Percentiles rank a stretch among this genome's conserved stretches.
Evolutionary conservation across 2,329 filamentous ascomycete species (phyloP).

Genomic region (Blastomyces percursus): DNA sequence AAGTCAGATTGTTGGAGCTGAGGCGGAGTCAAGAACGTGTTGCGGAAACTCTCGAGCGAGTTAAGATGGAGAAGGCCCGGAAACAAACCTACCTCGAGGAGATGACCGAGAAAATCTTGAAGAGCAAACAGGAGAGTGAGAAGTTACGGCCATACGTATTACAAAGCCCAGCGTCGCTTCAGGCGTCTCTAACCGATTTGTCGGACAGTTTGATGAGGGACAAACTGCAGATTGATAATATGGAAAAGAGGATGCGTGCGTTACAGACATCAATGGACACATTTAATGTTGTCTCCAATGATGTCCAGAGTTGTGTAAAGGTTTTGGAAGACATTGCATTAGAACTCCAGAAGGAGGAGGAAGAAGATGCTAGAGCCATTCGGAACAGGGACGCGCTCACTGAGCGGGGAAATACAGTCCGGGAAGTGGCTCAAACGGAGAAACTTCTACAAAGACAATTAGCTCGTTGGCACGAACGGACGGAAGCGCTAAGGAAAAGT

Average conservation of each 20-base stretch:
- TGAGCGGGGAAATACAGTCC: slow-evolving; percentile 77
- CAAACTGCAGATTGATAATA: slow-evolving; percentile 71
- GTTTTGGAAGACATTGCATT: slow-evolving; percentile 74
- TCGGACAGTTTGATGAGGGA: slow-evolving; percentile 66
- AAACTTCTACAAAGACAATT: slow-evolving; percentile 73
- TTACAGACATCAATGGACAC: slow-evolving; percentile 87
- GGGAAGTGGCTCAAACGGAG: slow-evolving; percentile 84
- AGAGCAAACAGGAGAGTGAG: slow-evolving; percentile 69
- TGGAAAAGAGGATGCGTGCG: slow-evolving; percentile 78
- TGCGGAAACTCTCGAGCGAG: slow-evolving; percentile 68
- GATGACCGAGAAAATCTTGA: slow-evolving; percentile 44
- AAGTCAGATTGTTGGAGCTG: slow-evolving; percentile 68
- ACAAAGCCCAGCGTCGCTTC: slow-evolving; percentile 73
- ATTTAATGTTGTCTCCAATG: slow-evolving; percentile 70
- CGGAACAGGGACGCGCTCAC: slow-evolving; percentile 78
- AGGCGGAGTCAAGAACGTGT: slow-evolving; percentile 73
- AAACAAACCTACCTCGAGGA: slow-evolving; percentile 52
- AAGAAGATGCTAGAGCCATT: slow-evolving; percentile 68
- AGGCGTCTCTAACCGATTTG: slow-evolving; percentile 70
- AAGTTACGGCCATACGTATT: slow-evolving; percentile 88
- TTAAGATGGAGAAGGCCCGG: slow-evolving; percentile 67
- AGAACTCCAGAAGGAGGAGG: slow-evolving; percentile 85
- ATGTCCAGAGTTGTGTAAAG: slow-evolving; percentile 80
- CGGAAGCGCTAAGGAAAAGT: slow-evolving; percentile 68
- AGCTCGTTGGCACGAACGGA: slow-evolving; percentile 74